Percentiles rank a stretch among this genome's conserved stretches.
Conservation (phyloP, 257 asterid species). For the Salvia splendens region DNA sequence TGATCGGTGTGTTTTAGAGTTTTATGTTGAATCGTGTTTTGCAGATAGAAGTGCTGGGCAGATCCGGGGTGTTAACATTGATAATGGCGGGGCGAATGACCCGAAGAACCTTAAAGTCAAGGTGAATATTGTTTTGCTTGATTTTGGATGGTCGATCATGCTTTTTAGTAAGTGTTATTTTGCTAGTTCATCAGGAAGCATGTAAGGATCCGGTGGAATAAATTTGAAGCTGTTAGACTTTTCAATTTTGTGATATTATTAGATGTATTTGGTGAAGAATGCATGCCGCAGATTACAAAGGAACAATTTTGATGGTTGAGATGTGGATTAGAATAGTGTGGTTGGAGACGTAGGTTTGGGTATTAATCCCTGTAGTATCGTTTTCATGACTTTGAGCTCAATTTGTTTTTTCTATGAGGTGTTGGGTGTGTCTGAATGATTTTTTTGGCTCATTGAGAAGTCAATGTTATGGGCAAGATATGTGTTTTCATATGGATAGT, state of each 20-base stretch:
- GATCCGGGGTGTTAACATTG: conserved; percentile 41
- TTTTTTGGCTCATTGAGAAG: neutral
- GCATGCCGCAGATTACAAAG: neutral
- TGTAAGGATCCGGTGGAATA: neutral
- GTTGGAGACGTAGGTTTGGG: neutral
- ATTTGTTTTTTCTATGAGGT: neutral
- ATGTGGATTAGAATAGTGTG: neutral
- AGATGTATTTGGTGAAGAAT: conserved; percentile 2
- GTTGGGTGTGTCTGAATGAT: neutral
- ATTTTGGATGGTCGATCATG: neutral
- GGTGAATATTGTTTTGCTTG: conserved; percentile 30
- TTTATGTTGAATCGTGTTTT: conserved; percentile 6
- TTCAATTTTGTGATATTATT: neutral
- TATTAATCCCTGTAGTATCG: neutral
- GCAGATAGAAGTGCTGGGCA: conserved; percentile 43
- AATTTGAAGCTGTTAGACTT: neutral
- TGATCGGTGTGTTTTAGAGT: conserved; percentile 3
- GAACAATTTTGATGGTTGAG: neutral
- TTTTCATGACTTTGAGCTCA: neutral
- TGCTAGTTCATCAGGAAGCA: neutral
- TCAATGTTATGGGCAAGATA: too few relatives aligned
- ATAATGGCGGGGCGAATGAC: conserved; percentile 41
- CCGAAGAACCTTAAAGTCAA: conserved; percentile 49
- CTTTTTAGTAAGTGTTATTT: neutral
- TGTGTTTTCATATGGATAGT: neutral